A percentile compares a stretch with the other conserved stretches of the same genome.
Evolutionary conservation across 2,329 filamentous ascomycete genomes (phyloP).

Genomic region (Colletotrichum tamarilloi): DNA sequence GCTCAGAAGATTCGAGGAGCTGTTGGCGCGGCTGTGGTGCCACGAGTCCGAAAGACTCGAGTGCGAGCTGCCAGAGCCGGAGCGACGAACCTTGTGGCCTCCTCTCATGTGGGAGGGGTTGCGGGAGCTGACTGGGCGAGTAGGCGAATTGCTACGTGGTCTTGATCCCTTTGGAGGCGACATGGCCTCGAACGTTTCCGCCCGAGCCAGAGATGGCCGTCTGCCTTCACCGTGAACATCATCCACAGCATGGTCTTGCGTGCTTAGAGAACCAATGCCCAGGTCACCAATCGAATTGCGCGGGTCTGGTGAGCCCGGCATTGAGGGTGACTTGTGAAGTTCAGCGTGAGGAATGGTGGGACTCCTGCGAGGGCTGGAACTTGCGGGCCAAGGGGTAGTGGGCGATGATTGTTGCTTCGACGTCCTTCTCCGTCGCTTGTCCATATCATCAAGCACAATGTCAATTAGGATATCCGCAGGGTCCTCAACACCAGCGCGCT

Average conservation of each 20-base stretch:
- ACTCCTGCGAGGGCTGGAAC: constrained; percentile 69
- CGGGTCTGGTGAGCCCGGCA: constrained; percentile 71
- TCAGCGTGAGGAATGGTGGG: constrained; percentile 74
- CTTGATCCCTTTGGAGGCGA: constrained; percentile 58
- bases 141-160: constrained; percentile 84
- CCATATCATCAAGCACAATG: constrained; percentile 96
- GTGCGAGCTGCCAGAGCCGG: constrained; percentile 92
- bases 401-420: constrained; percentile 88
- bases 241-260: constrained; percentile 61
- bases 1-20: constrained; percentile 80
- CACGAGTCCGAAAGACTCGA: constrained; percentile 78
- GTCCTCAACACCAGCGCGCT: constrained; percentile 88
- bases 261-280: constrained; percentile 69
- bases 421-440: constrained; percentile 87
- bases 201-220: constrained; percentile 57
- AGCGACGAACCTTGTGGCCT: constrained; percentile 82
- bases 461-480: constrained; percentile 90
- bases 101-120: constrained; percentile 76
- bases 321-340: constrained; percentile 73
- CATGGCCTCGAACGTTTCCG: constrained; percentile 60
- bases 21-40: constrained; percentile 70
- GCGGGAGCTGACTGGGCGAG: constrained; percentile 79
- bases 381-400: constrained; percentile 73
- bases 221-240: constrained; percentile 50
- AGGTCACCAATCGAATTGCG: constrained; percentile 61